Percentiles rank a stretch among this genome's conserved stretches.
Evolutionary conservation across 2,329 filamentous ascomycete genomes (phyloP).

Genomic region (Arthroderma uncinatum): DNA sequence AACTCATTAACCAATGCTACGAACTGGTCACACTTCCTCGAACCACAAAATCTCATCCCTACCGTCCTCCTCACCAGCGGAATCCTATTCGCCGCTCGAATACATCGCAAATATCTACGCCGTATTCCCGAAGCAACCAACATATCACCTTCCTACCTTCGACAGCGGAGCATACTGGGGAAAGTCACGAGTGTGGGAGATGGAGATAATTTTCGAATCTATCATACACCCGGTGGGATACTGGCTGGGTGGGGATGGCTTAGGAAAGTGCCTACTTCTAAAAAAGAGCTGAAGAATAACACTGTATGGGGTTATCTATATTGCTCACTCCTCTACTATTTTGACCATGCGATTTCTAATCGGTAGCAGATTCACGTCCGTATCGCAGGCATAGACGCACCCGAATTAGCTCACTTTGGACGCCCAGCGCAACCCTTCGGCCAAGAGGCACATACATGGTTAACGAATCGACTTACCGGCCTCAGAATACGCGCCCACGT

Average conservation of each 20-base stretch:
- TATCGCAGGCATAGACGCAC: slow-evolving; percentile 84
- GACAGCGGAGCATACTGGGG: slow-evolving; percentile 66
- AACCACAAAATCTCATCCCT: slow-evolving; percentile 28
- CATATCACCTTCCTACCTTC: slow-evolving; percentile 64
- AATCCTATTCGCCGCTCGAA: slow-evolving; percentile 26
- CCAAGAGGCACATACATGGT: slow-evolving; percentile 68
- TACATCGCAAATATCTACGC: slow-evolving; percentile 52
- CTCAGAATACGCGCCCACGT: slow-evolving; percentile 71
- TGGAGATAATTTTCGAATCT: slow-evolving; percentile 90
- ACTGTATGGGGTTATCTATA: slow-evolving; percentile 48
- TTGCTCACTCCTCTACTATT: not conserved
- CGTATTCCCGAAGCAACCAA: slow-evolving; percentile 69
- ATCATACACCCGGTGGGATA: slow-evolving; percentile 85
- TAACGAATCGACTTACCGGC: slow-evolving; percentile 60
- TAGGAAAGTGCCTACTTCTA: slow-evolving; percentile 58
- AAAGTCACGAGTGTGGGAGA: slow-evolving; percentile 89
- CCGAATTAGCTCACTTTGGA: slow-evolving; percentile 87
- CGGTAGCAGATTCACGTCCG: slow-evolving; percentile 60
- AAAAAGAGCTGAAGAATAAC: slow-evolving; percentile 58
- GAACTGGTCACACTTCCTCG: slow-evolving; percentile 30
- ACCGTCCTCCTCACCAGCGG: slow-evolving; percentile 30
- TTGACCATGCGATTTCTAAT: not conserved
- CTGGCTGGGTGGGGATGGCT: slow-evolving; percentile 88
- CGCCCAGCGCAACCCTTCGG: slow-evolving; percentile 73
- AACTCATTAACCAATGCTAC: slow-evolving; percentile 34